Evolutionary conservation across 768 basidiomycete genomes (phyloP).

Genomic region (Tylopilus vinaceipallidus): DNA sequence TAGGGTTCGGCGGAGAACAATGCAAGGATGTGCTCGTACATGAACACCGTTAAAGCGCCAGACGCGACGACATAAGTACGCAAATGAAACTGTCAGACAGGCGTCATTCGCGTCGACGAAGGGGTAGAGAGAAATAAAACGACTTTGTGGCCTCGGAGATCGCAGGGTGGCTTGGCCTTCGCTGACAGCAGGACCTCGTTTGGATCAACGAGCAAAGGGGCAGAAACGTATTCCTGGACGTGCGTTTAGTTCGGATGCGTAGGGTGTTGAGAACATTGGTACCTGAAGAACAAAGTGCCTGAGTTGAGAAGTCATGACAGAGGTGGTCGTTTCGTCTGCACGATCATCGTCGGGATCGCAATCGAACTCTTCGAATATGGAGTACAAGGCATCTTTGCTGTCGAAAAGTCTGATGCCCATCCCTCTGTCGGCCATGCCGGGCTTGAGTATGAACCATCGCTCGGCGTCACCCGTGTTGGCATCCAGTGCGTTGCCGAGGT

Average conservation of each 20-base stretch:
- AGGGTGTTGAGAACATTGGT: conserved; percentile 3
- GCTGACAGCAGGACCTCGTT: conserved; percentile 36
- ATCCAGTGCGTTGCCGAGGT: conserved; percentile 66
- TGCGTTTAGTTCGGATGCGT: conserved; percentile 3
- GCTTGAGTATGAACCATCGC: conserved; percentile 94
- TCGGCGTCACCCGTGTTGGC: conserved; percentile 19
- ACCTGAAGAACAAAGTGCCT: conserved; percentile 98
- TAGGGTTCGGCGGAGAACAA: conserved; percentile 84
- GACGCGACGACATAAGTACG: conserved; percentile 82
- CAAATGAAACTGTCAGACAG: conserved; percentile 76
- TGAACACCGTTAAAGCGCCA: conserved; percentile 74
- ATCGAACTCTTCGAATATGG: conserved; percentile 84
- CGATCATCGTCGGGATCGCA: conserved; percentile 50
- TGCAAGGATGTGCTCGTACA: conserved; percentile 81
- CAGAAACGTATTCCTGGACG: conserved; percentile 76
- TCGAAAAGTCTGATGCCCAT: conserved; percentile 93
- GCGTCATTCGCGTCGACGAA: conserved; percentile 10
- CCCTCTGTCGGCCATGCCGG: conserved; percentile 95
- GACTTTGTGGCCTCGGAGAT: conserved; percentile 60
- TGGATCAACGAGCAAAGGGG: conserved; percentile 79
- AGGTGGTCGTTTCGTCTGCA: conserved; percentile 42
- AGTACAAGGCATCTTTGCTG: conserved; percentile 63
- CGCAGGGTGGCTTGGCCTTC: conserved; percentile 10
- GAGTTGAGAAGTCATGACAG: conserved; percentile 80
- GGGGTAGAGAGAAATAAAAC: conserved; percentile 15